A percentile compares a stretch with the other conserved stretches of the same genome.
These are phyloP conservation scores for Protomyces macrosporus DNA, from an alignment of 1,139 yeast genomes.

Conservation along the genomic window DNA sequence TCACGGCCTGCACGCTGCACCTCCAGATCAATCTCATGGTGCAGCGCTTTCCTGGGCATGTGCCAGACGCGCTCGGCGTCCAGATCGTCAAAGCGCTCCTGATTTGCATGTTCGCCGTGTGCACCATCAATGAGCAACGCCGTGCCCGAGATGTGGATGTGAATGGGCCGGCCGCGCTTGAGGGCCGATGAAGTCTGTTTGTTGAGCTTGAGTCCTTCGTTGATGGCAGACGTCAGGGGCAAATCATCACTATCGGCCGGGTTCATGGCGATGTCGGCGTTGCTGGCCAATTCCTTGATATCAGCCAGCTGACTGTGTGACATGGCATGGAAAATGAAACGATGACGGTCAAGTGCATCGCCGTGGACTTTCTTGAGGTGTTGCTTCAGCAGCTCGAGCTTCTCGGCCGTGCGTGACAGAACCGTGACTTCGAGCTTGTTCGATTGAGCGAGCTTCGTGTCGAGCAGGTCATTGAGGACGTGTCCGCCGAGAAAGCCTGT, in stretches of 20 bases:
- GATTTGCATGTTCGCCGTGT: neutral
- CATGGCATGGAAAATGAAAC: neutral
- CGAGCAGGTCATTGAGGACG: neutral
- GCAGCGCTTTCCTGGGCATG: neutral
- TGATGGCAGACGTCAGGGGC: neutral
- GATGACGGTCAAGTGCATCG: neutral
- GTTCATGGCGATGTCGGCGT: neutral
- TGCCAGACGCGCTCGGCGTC: neutral
- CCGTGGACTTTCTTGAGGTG: neutral
- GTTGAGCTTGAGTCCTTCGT: neutral
- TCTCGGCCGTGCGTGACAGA: neutral
- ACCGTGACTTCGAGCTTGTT: neutral
- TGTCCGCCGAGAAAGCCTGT: neutral
- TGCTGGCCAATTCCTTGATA: neutral
- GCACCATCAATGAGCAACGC: neutral
- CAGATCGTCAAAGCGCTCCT: neutral
- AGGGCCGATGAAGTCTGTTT: neutral
- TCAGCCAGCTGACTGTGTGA: neutral
- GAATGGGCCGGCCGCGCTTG: neutral
- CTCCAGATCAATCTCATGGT: neutral
- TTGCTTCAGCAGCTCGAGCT: neutral
- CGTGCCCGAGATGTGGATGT: neutral
- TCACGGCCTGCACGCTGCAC: neutral
- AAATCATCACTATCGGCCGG: neutral
- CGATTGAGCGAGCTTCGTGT: neutral